A percentile compares a stretch with the other conserved stretches of the same genome.
These are phyloP conservation scores for Pisolithus sp. DNA, from an alignment of 768 basidiomycete species.

Conservation along the genomic window DNA sequence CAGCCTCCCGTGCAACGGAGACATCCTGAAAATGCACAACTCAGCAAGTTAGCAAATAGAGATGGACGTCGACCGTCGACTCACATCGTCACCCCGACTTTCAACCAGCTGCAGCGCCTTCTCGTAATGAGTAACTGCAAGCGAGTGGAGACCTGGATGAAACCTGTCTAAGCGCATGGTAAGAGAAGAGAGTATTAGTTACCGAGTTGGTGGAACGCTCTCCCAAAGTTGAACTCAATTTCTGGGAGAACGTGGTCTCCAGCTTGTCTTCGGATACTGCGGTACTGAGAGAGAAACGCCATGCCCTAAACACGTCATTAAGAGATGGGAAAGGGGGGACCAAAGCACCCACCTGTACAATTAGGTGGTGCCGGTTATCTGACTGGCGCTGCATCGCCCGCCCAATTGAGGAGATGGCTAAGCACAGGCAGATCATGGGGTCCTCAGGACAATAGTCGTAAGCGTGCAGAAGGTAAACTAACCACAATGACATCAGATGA, in stretches of 20 bases:
- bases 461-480: conserved; percentile 86
- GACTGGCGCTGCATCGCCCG: conserved; percentile 90
- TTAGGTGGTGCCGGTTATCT: conserved; percentile 88
- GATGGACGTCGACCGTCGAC: conserved; percentile 9
- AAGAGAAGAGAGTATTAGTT: conserved; percentile 10
- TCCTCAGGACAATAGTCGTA: conserved; percentile 81
- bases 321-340: neutral
- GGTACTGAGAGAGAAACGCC: conserved; percentile 80
- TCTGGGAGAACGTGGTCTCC: conserved; percentile 47
- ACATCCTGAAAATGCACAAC: conserved; percentile 32
- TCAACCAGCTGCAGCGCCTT: conserved; percentile 61
- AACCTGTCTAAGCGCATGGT: neutral
- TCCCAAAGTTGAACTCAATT: conserved; percentile 89
- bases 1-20: conserved; percentile 66
- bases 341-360: conserved; percentile 51
- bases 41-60: neutral
- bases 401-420: conserved; percentile 82
- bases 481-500: neutral
- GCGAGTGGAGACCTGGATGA: conserved; percentile 62
- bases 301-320: conserved; percentile 47
- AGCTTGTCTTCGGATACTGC: conserved; percentile 47
- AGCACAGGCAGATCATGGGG: conserved; percentile 75
- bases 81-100: conserved; percentile 26
- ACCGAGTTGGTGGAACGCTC: conserved; percentile 93
- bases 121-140: conserved; percentile 84